Base-by-base conservation (phyloP, 257 asterid species). In the Solanum okadae region DNA sequence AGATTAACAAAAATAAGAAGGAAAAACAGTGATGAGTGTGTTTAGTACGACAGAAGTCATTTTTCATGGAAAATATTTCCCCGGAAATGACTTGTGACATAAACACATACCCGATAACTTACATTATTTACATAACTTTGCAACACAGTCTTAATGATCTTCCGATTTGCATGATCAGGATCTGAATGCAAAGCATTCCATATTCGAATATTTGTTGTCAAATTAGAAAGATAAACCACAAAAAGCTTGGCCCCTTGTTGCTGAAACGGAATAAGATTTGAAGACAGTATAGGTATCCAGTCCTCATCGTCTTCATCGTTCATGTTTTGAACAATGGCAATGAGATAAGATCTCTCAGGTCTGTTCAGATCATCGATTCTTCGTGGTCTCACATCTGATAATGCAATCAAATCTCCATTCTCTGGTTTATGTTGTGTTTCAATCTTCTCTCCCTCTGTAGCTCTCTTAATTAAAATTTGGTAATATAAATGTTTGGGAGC, bases 201-300 rank as follows among this genome's bases (percentile, higher is more conserved):
- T 85, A 92, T 94, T 38, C 96, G 93, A 33, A 38, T 59, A 68
- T 94, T 94, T 3, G 96, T 93, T 0, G 73, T 90, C 93, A 93
- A 86, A 83, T 92, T 94, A 10, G 94, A 88, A 75, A 94, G 93
- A 87, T 59, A 86, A 14, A 94, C 94, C 33, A 85, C 89, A 88
- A 89, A 93, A 34, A 93, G 88, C 49, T 38, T 75, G 22, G 37
- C 61, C 25, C 37, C 34, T 15, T 8, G 9, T 49, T 46, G 37
- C 7, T 78, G 63, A 42, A 88, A 78, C 14, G 12, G 0, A 20
- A 91, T 75, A 6, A 87, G 89, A 15, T 91, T 86, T 2, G 95
- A 92, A 67, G 92, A 87, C 35, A 44, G 15, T 40, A 93, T 83
- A 2, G 14, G 8, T 83, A 92, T 31, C 63, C 1, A 10, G 10